Percentiles rank a stretch among this genome's conserved stretches.
These are phyloP conservation scores for Sporothrix euskadiensis DNA, from an alignment of 2,329 filamentous ascomycete genomes.

Conservation along the genomic window DNA sequence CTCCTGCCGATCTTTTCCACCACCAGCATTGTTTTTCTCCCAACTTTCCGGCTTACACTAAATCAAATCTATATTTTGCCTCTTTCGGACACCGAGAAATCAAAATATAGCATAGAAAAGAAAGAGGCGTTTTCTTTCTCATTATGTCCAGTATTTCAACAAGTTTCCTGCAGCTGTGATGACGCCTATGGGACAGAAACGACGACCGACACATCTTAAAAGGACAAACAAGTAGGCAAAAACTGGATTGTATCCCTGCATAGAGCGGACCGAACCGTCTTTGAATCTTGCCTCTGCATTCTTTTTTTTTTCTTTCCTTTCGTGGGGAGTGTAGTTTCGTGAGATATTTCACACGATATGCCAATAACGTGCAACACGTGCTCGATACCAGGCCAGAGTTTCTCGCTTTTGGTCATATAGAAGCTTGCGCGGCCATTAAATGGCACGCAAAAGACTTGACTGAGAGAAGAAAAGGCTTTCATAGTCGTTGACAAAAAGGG, in stretches of 20 bases:
- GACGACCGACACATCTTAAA: background rate
- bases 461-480: too few species aligned
- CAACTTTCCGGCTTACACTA: background rate
- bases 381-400: background rate
- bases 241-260: background rate
- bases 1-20: background rate
- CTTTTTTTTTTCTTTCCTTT: background rate
- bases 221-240: background rate
- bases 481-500: background rate
- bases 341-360: background rate
- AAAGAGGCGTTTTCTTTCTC: background rate
- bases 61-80: background rate
- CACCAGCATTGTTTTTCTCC: background rate
- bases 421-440: background rate
- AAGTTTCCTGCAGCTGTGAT: background rate
- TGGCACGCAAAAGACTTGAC: background rate
- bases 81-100: background rate
- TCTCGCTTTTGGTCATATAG: too few species aligned
- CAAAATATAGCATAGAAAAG: background rate
- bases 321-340: background rate
- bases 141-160: background rate
- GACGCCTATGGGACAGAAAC: background rate
- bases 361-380: slow-evolving; percentile 14
- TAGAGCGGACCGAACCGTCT: background rate
- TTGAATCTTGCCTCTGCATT: background rate